Percentiles rank a stretch among this genome's conserved stretches.
phyloP scores from a whole-genome alignment of 345 rosid species.

The Fremontodendron californicum region DNA sequence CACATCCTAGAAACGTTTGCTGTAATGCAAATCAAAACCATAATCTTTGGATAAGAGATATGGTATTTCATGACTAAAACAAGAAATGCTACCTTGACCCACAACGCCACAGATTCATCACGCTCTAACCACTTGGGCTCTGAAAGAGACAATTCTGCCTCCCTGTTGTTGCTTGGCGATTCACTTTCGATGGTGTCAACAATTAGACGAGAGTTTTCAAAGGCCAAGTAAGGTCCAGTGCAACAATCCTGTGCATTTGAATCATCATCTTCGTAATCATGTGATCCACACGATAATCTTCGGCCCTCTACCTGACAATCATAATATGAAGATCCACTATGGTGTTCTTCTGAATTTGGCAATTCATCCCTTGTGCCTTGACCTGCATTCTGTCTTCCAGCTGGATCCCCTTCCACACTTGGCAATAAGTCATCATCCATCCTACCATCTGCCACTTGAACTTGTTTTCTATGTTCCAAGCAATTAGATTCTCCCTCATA shows the following conservation, averaged over 20 bases:
- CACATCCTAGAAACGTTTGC: background rate
- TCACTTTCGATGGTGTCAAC: constrained; percentile 52
- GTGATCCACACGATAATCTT: constrained; percentile 39
- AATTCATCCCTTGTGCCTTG: constrained; percentile 33
- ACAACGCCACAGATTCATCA: constrained; percentile 82
- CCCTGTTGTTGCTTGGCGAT: constrained; percentile 40
- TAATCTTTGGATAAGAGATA: constrained; percentile 1
- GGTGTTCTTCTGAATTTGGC: constrained; percentile 33
- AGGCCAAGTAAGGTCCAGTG: constrained; percentile 32
- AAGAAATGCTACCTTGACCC: constrained; percentile 79
- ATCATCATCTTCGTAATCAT: constrained; percentile 51
- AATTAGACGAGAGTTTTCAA: constrained; percentile 39
- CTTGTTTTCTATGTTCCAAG: constrained; percentile 34
- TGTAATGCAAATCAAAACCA: constrained; percentile 6
- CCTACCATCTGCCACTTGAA: constrained; percentile 32
- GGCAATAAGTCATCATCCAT: constrained; percentile 32
- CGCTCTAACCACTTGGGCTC: constrained; percentile 79
- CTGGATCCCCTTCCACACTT: constrained; percentile 31
- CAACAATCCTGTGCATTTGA: constrained; percentile 34
- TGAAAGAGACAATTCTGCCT: constrained; percentile 49
- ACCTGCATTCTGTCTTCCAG: constrained; percentile 29
- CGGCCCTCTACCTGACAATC: constrained; percentile 43
- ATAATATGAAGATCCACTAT: constrained; percentile 39
- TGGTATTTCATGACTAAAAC: constrained; percentile 3
- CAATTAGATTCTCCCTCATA: constrained; percentile 33